Percentiles rank a stretch among this genome's conserved stretches.
Conservation (phyloP, 352 stramenopile species). For the Globisporangium solare region DNA sequence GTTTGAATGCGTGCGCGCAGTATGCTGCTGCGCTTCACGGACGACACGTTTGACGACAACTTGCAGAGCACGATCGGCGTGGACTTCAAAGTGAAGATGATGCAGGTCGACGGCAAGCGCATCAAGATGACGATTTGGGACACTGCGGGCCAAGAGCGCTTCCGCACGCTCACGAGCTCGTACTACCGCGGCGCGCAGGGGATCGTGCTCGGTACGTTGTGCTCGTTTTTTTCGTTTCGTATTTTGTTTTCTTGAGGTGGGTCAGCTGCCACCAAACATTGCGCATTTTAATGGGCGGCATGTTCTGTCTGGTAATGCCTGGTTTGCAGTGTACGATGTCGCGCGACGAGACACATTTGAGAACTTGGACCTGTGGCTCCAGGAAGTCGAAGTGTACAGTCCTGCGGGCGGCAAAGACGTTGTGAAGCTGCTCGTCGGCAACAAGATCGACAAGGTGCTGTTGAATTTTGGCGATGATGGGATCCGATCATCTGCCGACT, state of each 20-base stretch:
- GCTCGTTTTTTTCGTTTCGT: neutral
- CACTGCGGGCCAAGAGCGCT: slow-evolving; percentile 97
- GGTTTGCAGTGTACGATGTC: slow-evolving; percentile 92
- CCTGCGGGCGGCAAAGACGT: slow-evolving; percentile 93
- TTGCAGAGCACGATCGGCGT: slow-evolving; percentile 97
- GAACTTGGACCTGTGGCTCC: slow-evolving; percentile 96
- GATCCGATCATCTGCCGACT: neutral
- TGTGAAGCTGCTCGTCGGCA: slow-evolving; percentile 97
- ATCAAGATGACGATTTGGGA: slow-evolving; percentile 99
- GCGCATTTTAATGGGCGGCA: neutral
- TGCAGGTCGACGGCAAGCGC: slow-evolving; percentile 93
- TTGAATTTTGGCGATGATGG: neutral
- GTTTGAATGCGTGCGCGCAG: slow-evolving; percentile 28
- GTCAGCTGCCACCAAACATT: no score
- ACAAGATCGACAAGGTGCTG: slow-evolving; percentile 92
- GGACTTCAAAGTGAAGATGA: slow-evolving; percentile 98
- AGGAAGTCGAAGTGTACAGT: slow-evolving; percentile 97
- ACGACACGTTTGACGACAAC: slow-evolving; percentile 98
- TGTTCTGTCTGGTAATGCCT: neutral
- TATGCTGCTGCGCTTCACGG: slow-evolving; percentile 97
- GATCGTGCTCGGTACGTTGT: slow-evolving; percentile 90
- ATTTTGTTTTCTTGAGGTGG: no score
- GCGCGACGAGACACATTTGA: slow-evolving; percentile 96
- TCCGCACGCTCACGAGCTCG: slow-evolving; percentile 95
- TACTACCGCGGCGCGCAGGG: slow-evolving; percentile 98